A percentile compares a stretch with the other conserved stretches of the same genome.
These are phyloP conservation scores for Kurtzmaniella quercitrusa DNA, from an alignment of 1,139 yeast species.

Conservation along the genomic window DNA sequence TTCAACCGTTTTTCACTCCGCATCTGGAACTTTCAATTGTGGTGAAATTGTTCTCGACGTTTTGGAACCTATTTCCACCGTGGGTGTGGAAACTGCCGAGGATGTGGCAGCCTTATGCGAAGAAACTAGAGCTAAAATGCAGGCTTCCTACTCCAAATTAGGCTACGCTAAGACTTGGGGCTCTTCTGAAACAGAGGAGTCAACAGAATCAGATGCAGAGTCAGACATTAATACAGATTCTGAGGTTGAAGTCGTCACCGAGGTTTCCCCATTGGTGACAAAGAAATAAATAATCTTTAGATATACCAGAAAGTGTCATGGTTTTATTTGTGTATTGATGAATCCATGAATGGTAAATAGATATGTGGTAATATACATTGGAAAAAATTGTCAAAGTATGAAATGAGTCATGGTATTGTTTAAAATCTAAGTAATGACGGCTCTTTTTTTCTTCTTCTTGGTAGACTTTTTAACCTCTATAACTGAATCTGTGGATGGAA, in stretches of 20 bases:
- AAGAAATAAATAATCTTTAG: no score
- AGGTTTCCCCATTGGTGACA: slow-evolving; percentile 5
- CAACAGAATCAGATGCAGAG: slow-evolving; percentile 3
- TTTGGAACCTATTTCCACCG: slow-evolving; percentile 62
- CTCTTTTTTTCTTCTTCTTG: slow-evolving; percentile 33
- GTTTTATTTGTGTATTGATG: no score
- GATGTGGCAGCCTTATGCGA: slow-evolving; percentile 52
- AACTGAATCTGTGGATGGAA: slow-evolving; percentile 8
- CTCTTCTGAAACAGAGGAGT: background rate
- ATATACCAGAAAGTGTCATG: no score
- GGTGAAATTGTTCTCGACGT: slow-evolving; percentile 67
- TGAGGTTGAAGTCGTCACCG: slow-evolving; percentile 18
- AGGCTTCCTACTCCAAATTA: slow-evolving; percentile 22
- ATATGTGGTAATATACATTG: no score
- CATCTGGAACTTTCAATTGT: slow-evolving; percentile 49
- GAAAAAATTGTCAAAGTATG: no score
- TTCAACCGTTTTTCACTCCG: slow-evolving; percentile 64
- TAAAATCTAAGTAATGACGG: slow-evolving; percentile 21
- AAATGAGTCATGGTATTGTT: no score
- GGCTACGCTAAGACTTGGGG: slow-evolving; percentile 27
- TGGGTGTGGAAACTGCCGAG: slow-evolving; percentile 49
- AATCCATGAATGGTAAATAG: no score
- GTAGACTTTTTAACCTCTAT: slow-evolving; percentile 21
- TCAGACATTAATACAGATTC: slow-evolving; percentile 15
- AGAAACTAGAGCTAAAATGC: slow-evolving; percentile 33